phyloP scores from a whole-genome alignment of 73 alveolate species.

The Paramecium pentaurelia region DNA sequence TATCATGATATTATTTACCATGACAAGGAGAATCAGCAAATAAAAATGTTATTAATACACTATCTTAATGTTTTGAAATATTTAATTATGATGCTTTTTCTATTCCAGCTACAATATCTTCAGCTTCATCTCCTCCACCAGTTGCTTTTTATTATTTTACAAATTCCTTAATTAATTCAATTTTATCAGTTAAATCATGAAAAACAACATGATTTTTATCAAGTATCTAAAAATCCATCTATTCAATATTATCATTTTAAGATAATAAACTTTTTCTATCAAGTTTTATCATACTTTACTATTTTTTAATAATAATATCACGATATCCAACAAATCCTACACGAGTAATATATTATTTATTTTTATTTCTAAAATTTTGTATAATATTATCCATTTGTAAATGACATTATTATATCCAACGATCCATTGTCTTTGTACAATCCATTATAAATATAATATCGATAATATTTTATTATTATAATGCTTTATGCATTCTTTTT shows the following conservation, averaged over 20 bases:
- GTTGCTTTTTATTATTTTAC: neutral
- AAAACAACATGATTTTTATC: neutral
- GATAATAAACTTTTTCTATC: neutral
- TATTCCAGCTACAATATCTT: constrained; percentile 47
- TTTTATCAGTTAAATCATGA: neutral
- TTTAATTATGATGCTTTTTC: neutral
- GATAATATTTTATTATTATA: neutral
- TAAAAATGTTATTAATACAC: constrained; percentile 9
- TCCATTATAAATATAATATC: constrained; percentile 9
- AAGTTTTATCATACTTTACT: neutral
- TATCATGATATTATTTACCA: constrained; percentile 49
- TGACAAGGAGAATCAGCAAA: constrained; percentile 50
- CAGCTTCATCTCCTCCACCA: constrained; percentile 62
- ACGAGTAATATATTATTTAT: neutral
- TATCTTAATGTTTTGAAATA: neutral
- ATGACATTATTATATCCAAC: neutral
- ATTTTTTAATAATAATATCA: neutral
- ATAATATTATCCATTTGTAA: neutral
- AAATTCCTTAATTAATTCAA: neutral
- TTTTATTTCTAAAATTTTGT: neutral
- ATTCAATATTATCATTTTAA: neutral
- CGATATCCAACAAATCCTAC: constrained; percentile 54
- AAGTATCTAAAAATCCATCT: neutral
- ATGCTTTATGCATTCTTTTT: neutral
- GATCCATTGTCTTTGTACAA: neutral